Base-by-base conservation (phyloP, 805 yeast genomes). In the Sugiyamaella americana region DNA sequence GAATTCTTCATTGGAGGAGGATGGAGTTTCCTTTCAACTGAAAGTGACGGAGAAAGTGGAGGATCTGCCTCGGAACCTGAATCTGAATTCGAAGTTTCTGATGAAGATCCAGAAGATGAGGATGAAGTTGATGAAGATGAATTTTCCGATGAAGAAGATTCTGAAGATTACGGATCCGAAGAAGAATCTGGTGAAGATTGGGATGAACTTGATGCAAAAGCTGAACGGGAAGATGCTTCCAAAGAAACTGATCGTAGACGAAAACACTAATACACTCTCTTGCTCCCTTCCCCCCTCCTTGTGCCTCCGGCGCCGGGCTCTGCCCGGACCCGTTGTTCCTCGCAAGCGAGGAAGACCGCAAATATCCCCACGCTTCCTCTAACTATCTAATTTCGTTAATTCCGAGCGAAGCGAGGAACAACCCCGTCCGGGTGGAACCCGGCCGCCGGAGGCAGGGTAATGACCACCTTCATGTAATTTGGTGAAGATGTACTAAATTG, bases 1-100 rank as follows among this genome's bases (percentile, higher is more conserved):
- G 91, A 87, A 61, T 93, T 93, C 70, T 93, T 89, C 67, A 69
- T 77, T 41, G 94, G 87, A 59, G 98, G 98, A 47, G 98, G 98
- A 45, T 93, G 98, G 98, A 76, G 79, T 23, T 87, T 93, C 76
- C 76, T 93, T 65, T 86, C 88, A 23, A 91, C 93, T 37, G 91
- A 82, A 40, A 88, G 89, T 18, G 96, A 82, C 49, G 84, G 77
- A 42, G 95, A 79, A 51, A 78, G 72, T 26, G 84, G 78, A 17
- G 80, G 75, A 41, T 84, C 78, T 50, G 93, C 83, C 59, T 94
- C 83, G 59, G 64, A 68, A 13, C 79, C 74, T 34, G 82, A 81
- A 57, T 78, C 78, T 44, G 83, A 76, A 42, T 79, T 77, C 58
- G 79, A 79, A 39, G 76, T 73, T 36, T 81, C 78, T 50, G 87